Evolutionary conservation across 495 filamentous ascomycete species (phyloP), one percentile per base, ranked within the genome.

Genomic region (Aspergillus ostianus): DNA sequence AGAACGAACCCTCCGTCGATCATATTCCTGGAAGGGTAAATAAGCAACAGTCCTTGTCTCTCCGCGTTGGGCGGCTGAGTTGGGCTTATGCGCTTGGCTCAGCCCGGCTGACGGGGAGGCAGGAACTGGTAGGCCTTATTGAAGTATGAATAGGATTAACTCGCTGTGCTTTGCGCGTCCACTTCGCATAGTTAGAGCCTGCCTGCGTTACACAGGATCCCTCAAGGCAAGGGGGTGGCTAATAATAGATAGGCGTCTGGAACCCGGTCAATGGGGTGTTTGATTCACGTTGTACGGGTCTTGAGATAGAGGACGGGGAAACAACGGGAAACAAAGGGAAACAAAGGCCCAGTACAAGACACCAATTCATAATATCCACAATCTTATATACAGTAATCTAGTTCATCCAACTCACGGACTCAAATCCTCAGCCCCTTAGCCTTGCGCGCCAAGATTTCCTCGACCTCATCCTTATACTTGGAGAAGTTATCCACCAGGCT

Each of bases 401-500:
- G 19, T 17, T 49, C 47, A 41, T 41, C 36, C 36, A 41, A 15
- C 36, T 26, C 36, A 41, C 9, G 13, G 45, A 44, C n/a, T 51
- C 21, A 57, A 48, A 47, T 51, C 36, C 36, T 41, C 54, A 58
- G 47, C 17, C 56, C 56, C 29, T 57, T 12, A 0, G 57, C 62
- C 51, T 58, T 63, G 53, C 56, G 62, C 0, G 66, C 69, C 60
- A 79, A 53, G 48, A 81, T 67, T 62, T 70, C 73, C 58, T 82
- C 75, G 6, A 82, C 68, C 60, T 82, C 77, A 47, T 75, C 65
- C 6, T 67, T 69, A 60, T 81, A 70, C 44, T 61, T 57, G 10
- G 71, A 74, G 56, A 82, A 82, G 53, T 82, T 76, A 61, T 81
- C 80, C 7, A 83, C 80, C 15, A 82, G 62, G 57, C 67, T 75